These are phyloP conservation scores for Starmerella stellata DNA, from an alignment of 805 yeast genomes.

Conservation along the genomic window DNA sequence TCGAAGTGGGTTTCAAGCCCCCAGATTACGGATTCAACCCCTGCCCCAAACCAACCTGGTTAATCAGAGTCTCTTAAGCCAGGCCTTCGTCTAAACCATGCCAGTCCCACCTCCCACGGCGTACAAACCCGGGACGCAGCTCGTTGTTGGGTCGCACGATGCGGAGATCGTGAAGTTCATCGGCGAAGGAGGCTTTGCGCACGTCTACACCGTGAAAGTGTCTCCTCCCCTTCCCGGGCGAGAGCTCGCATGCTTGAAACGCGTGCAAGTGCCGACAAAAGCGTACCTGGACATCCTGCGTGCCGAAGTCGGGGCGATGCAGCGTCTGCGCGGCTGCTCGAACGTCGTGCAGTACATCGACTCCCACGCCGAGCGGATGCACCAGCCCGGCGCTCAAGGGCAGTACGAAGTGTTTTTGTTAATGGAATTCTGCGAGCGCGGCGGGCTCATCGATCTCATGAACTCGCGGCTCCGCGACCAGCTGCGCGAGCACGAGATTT, in stretches of 20 bases:
- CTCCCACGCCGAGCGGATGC: constrained; percentile 74
- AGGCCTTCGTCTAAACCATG: constrained; percentile 3
- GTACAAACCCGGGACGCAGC: constrained; percentile 54
- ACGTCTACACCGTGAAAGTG: constrained; percentile 65
- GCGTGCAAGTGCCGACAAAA: constrained; percentile 91
- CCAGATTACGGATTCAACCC: too few relatives aligned
- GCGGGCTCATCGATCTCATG: constrained; percentile 73
- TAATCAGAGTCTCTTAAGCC: not conserved
- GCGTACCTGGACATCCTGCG: constrained; percentile 60
- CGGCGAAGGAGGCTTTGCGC: constrained; percentile 88
- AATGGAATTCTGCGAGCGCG: constrained; percentile 86
- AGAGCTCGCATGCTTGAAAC: constrained; percentile 60
- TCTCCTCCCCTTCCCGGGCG: constrained; percentile 40
- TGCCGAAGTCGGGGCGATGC: constrained; percentile 97
- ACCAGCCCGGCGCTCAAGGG: constrained; percentile 25
- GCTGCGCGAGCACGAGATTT: constrained; percentile 54
- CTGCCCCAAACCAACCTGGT: not conserved
- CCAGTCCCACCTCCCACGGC: constrained; percentile 24
- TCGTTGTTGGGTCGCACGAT: constrained; percentile 70
- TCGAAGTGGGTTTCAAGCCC: too few relatives aligned
- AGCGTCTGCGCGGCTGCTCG: constrained; percentile 56
- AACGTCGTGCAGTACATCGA: constrained; percentile 82
- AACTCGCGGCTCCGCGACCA: constrained; percentile 66
- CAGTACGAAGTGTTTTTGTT: constrained; percentile 69
- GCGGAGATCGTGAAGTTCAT: constrained; percentile 53